Conservation (phyloP, 345 rosid species). For the Gossypium rotundifolium region DNA sequence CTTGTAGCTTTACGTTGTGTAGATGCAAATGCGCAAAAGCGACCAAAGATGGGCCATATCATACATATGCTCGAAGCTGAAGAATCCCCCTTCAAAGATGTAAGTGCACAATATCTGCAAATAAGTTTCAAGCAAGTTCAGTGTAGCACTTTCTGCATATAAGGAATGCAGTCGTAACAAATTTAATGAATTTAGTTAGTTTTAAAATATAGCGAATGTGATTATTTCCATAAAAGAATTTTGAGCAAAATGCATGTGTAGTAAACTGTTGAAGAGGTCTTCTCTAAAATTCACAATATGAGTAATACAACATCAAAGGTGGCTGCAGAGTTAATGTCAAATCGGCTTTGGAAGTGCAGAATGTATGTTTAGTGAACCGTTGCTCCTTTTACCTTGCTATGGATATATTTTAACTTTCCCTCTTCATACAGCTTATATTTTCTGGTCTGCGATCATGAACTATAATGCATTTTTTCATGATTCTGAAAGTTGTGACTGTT, state of each 20-base stretch:
- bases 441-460: not conserved
- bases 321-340: not conserved
- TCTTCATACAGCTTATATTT: not conserved
- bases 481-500: not conserved
- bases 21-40: slow-evolving; percentile 68
- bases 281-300: no score
- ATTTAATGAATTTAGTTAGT: not conserved
- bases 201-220: not conserved
- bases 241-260: not conserved
- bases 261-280: not conserved
- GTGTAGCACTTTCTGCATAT: not conserved
- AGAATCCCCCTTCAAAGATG: slow-evolving; percentile 64
- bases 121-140: not conserved
- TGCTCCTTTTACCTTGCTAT: not conserved
- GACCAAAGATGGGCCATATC: slow-evolving; percentile 83
- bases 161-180: not conserved
- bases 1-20: slow-evolving; percentile 90
- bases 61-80: slow-evolving; percentile 94
- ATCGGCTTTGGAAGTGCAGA: not conserved
- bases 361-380: not conserved
- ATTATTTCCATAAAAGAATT: not conserved
- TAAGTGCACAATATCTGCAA: slow-evolving; percentile 18
- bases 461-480: not conserved
- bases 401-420: not conserved
- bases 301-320: not conserved